Evolutionary conservation across 148 eudicot species (phyloP).

Genomic region (Bassia scoparia): DNA sequence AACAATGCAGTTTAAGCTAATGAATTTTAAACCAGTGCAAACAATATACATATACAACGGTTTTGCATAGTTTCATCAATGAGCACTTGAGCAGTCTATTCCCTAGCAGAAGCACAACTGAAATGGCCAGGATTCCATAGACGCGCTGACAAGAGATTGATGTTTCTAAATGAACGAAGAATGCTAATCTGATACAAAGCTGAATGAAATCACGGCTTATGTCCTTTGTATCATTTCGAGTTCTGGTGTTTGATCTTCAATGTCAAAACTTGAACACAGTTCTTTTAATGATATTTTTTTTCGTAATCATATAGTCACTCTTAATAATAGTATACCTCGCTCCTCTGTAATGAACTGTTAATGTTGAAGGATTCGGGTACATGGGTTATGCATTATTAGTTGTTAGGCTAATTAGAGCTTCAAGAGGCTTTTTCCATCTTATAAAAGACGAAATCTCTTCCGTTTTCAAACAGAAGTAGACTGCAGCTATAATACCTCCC

Average conservation of each 20-base stretch:
- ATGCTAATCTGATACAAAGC: no score
- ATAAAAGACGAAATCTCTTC: no score
- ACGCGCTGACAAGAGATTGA: no score
- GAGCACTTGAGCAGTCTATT: neutral
- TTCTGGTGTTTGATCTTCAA: neutral
- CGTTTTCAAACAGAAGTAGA: no score
- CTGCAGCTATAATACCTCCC: no score
- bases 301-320: neutral
- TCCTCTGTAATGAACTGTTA: no score
- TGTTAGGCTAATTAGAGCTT: no score
- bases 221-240: neutral
- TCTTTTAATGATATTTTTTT: neutral
- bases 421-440: no score
- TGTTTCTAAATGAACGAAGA: neutral
- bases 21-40: neutral
- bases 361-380: no score
- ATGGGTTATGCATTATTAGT: no score
- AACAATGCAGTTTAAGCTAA: conserved; percentile 1
- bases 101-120: neutral
- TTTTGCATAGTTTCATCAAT: no score
- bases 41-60: neutral
- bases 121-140: neutral
- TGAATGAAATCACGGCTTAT: neutral
- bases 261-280: neutral
- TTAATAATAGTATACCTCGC: neutral